A percentile compares a stretch with the other conserved stretches of the same genome.
phyloP scores from a whole-genome alignment of 768 basidiomycete genomes.

The Basidioascus undulatus region DNA sequence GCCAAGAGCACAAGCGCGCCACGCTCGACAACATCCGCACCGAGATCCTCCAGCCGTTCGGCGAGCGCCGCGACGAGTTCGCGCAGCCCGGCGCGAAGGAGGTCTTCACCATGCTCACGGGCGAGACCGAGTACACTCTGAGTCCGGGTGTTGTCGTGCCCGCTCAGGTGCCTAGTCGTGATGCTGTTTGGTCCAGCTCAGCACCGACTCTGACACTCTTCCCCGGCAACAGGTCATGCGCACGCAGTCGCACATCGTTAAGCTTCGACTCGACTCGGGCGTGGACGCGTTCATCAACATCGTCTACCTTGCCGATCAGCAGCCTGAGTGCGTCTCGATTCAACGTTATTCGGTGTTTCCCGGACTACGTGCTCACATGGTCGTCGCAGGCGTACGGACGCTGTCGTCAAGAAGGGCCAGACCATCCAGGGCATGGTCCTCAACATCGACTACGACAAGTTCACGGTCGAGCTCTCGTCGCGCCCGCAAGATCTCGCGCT shows the following conservation, averaged over 20 bases:
- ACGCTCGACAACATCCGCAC: slow-evolving; percentile 69
- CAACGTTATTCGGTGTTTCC: not conserved
- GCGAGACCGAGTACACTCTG: slow-evolving; percentile 62
- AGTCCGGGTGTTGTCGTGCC: slow-evolving; percentile 50
- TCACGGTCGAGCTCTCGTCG: slow-evolving; percentile 51
- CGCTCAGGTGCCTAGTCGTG: slow-evolving; percentile 19
- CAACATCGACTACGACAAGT: slow-evolving; percentile 34
- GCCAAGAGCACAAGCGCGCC: slow-evolving; percentile 65
- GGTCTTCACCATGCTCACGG: slow-evolving; percentile 80
- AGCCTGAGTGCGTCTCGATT: slow-evolving; percentile 6
- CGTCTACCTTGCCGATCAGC: slow-evolving; percentile 27
- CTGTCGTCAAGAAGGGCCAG: slow-evolving; percentile 59
- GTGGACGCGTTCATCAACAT: slow-evolving; percentile 55
- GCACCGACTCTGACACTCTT: too few species aligned
- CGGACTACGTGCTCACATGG: slow-evolving; percentile 26
- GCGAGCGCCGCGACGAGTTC: slow-evolving; percentile 48
- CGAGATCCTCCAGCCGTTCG: slow-evolving; percentile 58
- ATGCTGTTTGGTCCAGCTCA: too few species aligned
- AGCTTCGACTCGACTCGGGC: slow-evolving; percentile 70
- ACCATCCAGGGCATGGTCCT: slow-evolving; percentile 57
- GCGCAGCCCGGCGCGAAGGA: slow-evolving; percentile 43
- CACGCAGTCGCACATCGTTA: too few species aligned
- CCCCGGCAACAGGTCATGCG: too few species aligned
- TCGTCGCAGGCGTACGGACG: too few species aligned
- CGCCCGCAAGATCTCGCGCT: slow-evolving; percentile 20